Evolutionary conservation across 306 rosid species (phyloP).

Genomic region (Spatholobus suberectus): DNA sequence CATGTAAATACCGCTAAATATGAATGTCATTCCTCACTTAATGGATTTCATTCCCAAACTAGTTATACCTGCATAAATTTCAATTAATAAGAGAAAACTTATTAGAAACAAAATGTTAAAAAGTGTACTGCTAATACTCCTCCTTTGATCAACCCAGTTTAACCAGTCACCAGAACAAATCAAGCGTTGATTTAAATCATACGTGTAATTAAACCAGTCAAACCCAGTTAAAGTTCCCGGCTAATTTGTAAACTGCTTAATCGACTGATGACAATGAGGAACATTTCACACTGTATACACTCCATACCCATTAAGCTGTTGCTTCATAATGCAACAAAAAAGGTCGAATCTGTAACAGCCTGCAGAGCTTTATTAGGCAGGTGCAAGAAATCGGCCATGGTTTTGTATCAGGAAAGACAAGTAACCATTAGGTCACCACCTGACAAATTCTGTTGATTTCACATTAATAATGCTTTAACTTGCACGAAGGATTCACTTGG

Average conservation of each 20-base stretch:
- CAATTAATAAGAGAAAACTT: too few relatives aligned
- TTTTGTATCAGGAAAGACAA: slow-evolving; percentile 6
- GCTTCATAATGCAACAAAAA: background rate
- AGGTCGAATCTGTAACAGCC: background rate
- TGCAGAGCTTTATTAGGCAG: background rate
- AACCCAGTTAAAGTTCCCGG: background rate
- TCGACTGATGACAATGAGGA: background rate
- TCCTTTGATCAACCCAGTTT: background rate
- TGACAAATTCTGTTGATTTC: slow-evolving; percentile 20
- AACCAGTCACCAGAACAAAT: background rate
- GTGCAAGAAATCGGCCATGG: background rate
- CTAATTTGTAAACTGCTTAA: background rate
- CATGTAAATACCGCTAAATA: too few relatives aligned
- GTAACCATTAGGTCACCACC: slow-evolving; percentile 27
- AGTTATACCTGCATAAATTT: too few relatives aligned
- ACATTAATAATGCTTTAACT: slow-evolving; percentile 37
- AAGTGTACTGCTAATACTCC: too few relatives aligned
- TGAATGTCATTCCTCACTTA: too few relatives aligned
- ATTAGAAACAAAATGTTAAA: too few relatives aligned
- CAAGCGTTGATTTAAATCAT: background rate
- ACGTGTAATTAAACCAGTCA: background rate
- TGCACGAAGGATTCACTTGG: slow-evolving; percentile 40
- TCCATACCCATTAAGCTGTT: background rate
- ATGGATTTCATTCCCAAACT: too few relatives aligned
- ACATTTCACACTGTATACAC: background rate